phyloP scores from a whole-genome alignment of 306 rosid genomes.

The Rubus idaeus region DNA sequence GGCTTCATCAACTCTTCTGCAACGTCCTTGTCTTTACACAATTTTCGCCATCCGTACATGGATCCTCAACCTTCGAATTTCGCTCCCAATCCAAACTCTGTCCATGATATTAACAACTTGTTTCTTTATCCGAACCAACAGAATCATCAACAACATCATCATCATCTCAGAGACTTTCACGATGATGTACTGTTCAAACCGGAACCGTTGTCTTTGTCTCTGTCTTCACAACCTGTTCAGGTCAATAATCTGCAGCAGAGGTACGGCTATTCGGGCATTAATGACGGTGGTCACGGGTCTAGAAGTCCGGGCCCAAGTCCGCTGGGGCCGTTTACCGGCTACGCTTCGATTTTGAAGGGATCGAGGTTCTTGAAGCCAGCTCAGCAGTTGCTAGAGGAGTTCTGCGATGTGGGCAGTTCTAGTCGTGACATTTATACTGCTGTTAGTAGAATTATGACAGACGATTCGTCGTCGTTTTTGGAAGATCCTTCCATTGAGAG shows the following conservation, averaged over 20 bases:
- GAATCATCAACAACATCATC: neutral
- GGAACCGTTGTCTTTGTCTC: slow-evolving; percentile 72
- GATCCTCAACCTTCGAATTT: slow-evolving; percentile 3
- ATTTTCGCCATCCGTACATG: neutral
- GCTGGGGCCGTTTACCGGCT: slow-evolving; percentile 67
- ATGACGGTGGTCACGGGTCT: slow-evolving; percentile 26
- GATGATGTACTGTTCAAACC: slow-evolving; percentile 49
- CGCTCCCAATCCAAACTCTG: neutral
- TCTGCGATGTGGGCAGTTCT: slow-evolving; percentile 43
- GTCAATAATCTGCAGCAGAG: slow-evolving; percentile 47
- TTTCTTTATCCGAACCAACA: neutral
- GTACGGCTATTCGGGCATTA: slow-evolving; percentile 31
- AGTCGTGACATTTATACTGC: slow-evolving; percentile 36
- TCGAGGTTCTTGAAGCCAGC: slow-evolving; percentile 79
- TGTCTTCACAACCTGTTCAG: slow-evolving; percentile 36
- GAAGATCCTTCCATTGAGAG: slow-evolving; percentile 45
- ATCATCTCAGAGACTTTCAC: neutral
- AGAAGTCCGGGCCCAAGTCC: slow-evolving; percentile 48
- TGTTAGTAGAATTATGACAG: slow-evolving; percentile 10
- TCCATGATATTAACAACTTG: neutral
- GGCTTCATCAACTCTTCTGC: slow-evolving; percentile 11
- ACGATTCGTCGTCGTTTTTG: slow-evolving; percentile 41
- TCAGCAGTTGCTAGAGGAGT: slow-evolving; percentile 65
- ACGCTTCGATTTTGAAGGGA: slow-evolving; percentile 65
- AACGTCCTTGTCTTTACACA: neutral